phyloP scores from a whole-genome alignment of 2,329 filamentous ascomycete species.

The Cytospora paraplurivora region DNA sequence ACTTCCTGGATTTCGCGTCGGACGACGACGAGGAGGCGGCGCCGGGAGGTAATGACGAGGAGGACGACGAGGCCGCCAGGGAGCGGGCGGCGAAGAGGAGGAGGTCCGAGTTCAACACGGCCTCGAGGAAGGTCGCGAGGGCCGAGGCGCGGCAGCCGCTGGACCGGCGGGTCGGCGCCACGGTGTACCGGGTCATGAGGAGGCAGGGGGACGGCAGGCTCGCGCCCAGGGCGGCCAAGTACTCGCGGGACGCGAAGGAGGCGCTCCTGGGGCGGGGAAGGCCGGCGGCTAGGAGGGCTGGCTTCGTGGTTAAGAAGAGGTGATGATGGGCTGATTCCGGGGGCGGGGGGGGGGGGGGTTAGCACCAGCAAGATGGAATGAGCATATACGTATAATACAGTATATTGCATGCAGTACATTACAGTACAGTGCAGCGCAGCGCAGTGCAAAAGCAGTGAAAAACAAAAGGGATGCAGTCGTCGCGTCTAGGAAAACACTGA shows the following conservation, averaged over 20 bases:
- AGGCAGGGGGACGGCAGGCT: conserved; percentile 49
- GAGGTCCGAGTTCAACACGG: conserved; percentile 48
- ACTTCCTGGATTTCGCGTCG: conserved; percentile 57
- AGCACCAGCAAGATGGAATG: not conserved
- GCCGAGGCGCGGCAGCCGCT: conserved; percentile 41
- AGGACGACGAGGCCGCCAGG: conserved; percentile 31
- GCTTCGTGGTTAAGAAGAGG: conserved; percentile 47
- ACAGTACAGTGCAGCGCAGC: not conserved
- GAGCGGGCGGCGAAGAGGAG: conserved; percentile 38
- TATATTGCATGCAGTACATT: not conserved
- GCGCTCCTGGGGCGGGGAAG: conserved; percentile 50
- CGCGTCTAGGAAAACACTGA: not conserved
- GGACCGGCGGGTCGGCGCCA: conserved; percentile 55
- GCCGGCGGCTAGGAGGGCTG: conserved; percentile 41
- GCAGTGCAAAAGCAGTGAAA: not conserved
- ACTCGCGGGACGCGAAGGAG: conserved; percentile 46
- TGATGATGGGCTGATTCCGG: not conserved
- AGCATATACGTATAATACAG: not conserved
- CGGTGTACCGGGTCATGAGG: conserved; percentile 54
- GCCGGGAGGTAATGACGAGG: conserved; percentile 29
- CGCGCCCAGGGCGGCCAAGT: conserved; percentile 51
- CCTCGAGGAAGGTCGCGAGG: conserved; percentile 43
- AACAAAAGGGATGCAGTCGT: no score
- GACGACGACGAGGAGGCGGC: conserved; percentile 42
- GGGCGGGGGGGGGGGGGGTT: not conserved